Conservation (phyloP, 495 filamentous ascomycete species). For the Jackrogersella multiformis region DNA sequence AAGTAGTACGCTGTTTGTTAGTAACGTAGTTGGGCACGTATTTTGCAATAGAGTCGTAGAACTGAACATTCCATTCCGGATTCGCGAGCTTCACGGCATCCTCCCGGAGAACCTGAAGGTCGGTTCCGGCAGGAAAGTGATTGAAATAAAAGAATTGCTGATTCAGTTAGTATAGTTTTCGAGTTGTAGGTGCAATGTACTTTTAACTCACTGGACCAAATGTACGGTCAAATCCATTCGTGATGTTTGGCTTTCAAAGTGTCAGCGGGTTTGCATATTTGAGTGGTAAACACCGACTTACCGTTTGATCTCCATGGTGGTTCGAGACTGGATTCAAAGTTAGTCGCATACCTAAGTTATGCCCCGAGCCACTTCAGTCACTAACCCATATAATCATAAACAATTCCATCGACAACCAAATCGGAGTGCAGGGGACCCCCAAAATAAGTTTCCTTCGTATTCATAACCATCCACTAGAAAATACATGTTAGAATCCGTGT, state of each 20-base stretch:
- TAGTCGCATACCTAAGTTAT: slow-evolving; percentile 3
- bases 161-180: not conserved
- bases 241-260: slow-evolving; percentile 60
- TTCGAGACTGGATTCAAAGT: slow-evolving; percentile 55
- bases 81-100: slow-evolving; percentile 59
- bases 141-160: slow-evolving; percentile 66
- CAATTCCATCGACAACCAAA: slow-evolving; percentile 64
- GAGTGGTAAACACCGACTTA: slow-evolving; percentile 1
- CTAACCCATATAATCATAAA: slow-evolving; percentile 50
- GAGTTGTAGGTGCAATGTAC: not conserved
- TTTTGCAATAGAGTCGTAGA: slow-evolving; percentile 66
- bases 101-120: slow-evolving; percentile 53
- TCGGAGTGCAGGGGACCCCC: slow-evolving; percentile 66
- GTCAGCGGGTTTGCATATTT: slow-evolving; percentile 12
- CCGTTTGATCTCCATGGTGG: slow-evolving; percentile 65
- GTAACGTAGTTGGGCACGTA: slow-evolving; percentile 63
- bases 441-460: slow-evolving; percentile 67
- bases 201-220: slow-evolving; percentile 57
- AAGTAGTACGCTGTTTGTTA: slow-evolving; percentile 53
- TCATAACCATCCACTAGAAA: slow-evolving; percentile 64
- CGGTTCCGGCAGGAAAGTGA: slow-evolving; percentile 54
- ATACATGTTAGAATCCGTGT: slow-evolving; percentile 6
- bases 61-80: slow-evolving; percentile 61
- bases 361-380: not conserved
- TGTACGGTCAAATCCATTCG: slow-evolving; percentile 66